Evolutionary conservation across 345 rosid species (phyloP).

Genomic region (Balakata baccata): DNA sequence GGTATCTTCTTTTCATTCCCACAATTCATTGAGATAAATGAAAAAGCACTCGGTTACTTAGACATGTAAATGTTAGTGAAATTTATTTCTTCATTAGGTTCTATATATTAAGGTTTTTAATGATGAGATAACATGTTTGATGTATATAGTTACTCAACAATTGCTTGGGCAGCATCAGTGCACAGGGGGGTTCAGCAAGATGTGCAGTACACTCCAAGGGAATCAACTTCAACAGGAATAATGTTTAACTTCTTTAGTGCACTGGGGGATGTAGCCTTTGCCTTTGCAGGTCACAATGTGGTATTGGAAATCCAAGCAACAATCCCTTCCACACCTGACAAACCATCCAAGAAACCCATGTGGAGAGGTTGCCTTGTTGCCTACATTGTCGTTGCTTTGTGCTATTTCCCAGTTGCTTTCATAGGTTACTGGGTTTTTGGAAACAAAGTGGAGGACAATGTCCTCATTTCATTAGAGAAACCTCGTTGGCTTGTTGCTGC

Average conservation of each 20-base stretch:
- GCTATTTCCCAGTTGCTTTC: slow-evolving; percentile 65
- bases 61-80: too few species aligned
- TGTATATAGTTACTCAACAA: slow-evolving; percentile 47
- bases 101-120: too few species aligned
- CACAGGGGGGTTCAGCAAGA: slow-evolving; percentile 40
- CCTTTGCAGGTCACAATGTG: slow-evolving; percentile 67
- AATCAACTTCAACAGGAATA: slow-evolving; percentile 31
- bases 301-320: slow-evolving; percentile 73
- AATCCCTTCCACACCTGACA: slow-evolving; percentile 60
- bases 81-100: too few species aligned
- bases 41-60: too few species aligned
- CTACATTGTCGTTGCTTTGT: slow-evolving; percentile 52
- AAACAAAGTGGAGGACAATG: slow-evolving; percentile 53
- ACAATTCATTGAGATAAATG: too few species aligned
- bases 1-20: slow-evolving; percentile 21
- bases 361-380: slow-evolving; percentile 60
- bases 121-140: not conserved
- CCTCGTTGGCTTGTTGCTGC: slow-evolving; percentile 56
- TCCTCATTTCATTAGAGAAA: slow-evolving; percentile 54
- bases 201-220: slow-evolving; percentile 37
- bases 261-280: slow-evolving; percentile 61
- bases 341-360: slow-evolving; percentile 67
- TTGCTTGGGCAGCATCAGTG: slow-evolving; percentile 54
- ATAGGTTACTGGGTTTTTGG: slow-evolving; percentile 55
- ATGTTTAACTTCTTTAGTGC: slow-evolving; percentile 48